These are phyloP conservation scores for Xylariaceae sp. DNA, from an alignment of 2,329 filamentous ascomycete species.

Conservation along the genomic window DNA sequence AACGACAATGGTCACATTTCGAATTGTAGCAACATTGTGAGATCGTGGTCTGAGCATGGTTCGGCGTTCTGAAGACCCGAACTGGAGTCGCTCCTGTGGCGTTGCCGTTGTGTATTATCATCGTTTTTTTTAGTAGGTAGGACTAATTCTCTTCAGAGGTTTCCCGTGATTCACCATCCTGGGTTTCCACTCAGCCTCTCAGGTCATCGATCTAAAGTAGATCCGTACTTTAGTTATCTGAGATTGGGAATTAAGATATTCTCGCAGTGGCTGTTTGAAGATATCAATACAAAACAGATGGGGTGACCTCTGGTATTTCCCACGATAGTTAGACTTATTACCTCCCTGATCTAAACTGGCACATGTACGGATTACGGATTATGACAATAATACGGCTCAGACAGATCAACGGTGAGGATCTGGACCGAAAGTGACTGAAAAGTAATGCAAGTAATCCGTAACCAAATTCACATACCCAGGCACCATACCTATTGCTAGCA, in stretches of 20 bases:
- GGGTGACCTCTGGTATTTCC: no score
- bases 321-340: no score
- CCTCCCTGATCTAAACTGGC: no score
- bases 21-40: conserved; percentile 5
- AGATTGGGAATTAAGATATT: not conserved
- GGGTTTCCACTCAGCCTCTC: not conserved
- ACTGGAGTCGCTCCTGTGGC: conserved; percentile 1
- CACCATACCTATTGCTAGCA: no score
- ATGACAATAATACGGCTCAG: no score
- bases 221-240: not conserved
- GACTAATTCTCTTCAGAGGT: not conserved
- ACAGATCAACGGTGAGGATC: no score
- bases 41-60: conserved; percentile 10
- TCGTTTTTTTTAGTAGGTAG: conserved; percentile 14
- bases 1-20: conserved; percentile 1
- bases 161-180: not conserved
- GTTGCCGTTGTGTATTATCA: not conserved
- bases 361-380: no score
- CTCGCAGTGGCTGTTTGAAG: no score
- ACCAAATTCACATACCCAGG: no score
- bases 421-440: no score
- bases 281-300: no score
- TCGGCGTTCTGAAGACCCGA: conserved; percentile 11
- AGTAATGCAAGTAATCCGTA: no score
- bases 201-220: not conserved